A percentile compares a stretch with the other conserved stretches of the same genome.
phyloP scores from a whole-genome alignment of 148 eudicot genomes.

The Amaranthus cruentus region DNA sequence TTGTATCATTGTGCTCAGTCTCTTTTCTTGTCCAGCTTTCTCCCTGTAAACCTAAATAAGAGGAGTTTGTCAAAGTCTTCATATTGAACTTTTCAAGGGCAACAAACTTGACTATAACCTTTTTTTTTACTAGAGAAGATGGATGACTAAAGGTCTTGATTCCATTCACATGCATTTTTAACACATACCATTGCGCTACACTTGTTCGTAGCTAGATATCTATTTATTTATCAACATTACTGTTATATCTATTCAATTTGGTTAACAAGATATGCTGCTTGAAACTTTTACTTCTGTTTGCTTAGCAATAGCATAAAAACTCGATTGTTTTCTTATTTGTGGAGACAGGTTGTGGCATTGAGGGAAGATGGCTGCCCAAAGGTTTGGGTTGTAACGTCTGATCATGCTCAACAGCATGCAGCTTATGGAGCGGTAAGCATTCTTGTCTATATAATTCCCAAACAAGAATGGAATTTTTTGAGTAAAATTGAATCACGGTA shows the following conservation, averaged over 20 bases:
- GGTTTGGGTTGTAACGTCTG: constrained; percentile 98
- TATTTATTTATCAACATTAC: not conserved
- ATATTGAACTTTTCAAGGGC: not conserved
- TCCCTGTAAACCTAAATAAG: not conserved
- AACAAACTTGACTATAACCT: not conserved
- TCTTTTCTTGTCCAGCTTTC: not conserved
- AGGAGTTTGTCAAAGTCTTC: not conserved
- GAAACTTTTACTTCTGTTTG: not conserved
- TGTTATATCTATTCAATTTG: not conserved
- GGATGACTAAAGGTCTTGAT: not conserved
- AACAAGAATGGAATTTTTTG: not conserved
- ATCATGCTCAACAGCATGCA: constrained; percentile 76
- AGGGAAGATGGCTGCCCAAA: constrained; percentile 91
- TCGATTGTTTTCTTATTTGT: constrained; percentile 4
- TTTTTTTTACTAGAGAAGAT: not conserved
- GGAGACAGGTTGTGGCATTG: constrained; percentile 70
- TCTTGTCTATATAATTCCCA: not conserved
- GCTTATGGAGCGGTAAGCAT: constrained; percentile 84
- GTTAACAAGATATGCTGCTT: not conserved
- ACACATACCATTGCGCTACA: not conserved
- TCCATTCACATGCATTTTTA: not conserved
- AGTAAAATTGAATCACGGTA: not conserved
- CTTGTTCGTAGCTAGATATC: not conserved
- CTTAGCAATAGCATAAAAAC: not conserved
- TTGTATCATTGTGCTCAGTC: not conserved